Conservation (phyloP, 1,284 basidiomycete species). For the Flammula alnicola region DNA sequence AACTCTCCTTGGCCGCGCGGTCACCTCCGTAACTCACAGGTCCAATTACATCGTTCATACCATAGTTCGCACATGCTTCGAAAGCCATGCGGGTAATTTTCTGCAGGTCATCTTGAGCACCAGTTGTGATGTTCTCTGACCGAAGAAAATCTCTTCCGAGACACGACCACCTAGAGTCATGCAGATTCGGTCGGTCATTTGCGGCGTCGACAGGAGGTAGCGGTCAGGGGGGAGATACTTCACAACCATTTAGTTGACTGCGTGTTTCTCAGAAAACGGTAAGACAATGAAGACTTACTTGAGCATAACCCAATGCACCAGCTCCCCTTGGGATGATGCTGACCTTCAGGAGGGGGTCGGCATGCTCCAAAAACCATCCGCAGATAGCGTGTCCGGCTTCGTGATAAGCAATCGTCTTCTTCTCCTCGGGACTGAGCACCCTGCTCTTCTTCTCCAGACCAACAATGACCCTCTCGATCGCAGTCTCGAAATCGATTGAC, state of each 20-base stretch:
- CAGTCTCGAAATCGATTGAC: slow-evolving; percentile 92
- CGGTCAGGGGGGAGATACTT: slow-evolving; percentile 96
- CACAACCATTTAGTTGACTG: slow-evolving; percentile 15
- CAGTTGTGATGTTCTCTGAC: slow-evolving; percentile 93
- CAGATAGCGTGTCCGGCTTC: slow-evolving; percentile 99
- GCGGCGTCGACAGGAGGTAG: slow-evolving; percentile 94
- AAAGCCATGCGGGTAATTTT: slow-evolving; percentile 99
- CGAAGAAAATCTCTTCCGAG: slow-evolving; percentile 98
- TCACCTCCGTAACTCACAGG: slow-evolving; percentile 94
- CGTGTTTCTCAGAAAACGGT: slow-evolving; percentile 1
- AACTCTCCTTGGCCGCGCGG: slow-evolving; percentile 82
- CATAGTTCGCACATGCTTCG: slow-evolving; percentile 92
- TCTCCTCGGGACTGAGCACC: slow-evolving; percentile 93
- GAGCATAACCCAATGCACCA: slow-evolving; percentile 96
- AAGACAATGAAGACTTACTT: slow-evolving; percentile 52
- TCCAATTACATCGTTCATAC: slow-evolving; percentile 95
- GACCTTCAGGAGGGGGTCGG: slow-evolving; percentile 96
- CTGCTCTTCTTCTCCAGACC: slow-evolving; percentile 96
- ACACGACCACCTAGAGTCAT: slow-evolving; percentile 99
- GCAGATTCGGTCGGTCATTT: slow-evolving; percentile 95
- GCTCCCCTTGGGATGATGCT: slow-evolving; percentile 98
- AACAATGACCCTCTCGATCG: slow-evolving; percentile 98
- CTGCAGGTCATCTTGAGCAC: slow-evolving; percentile 96
- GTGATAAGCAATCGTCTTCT: slow-evolving; percentile 98
- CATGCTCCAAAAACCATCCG: slow-evolving; percentile 98